phyloP scores from a whole-genome alignment of 306 rosid genomes.

The Cicer judaicum region DNA sequence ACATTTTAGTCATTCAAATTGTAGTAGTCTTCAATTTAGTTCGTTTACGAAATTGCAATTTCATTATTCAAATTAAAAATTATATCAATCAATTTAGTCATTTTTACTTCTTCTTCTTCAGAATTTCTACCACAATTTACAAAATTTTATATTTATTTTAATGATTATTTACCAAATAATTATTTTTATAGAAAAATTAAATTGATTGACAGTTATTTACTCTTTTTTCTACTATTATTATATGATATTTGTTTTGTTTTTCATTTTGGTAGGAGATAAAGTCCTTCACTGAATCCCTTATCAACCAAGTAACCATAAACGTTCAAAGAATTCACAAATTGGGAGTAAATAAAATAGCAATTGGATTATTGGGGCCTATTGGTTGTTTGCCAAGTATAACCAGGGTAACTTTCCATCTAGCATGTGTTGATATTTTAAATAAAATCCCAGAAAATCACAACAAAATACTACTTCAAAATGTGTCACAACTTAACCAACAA shows the following conservation, averaged over 20 bases:
- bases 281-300: constrained; percentile 37
- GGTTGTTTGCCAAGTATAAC: constrained; percentile 53
- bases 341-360: constrained; percentile 49
- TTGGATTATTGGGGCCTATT: constrained; percentile 54
- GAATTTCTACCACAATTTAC: too few species aligned
- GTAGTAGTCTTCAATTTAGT: too few species aligned
- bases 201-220: too few species aligned
- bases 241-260: neutral
- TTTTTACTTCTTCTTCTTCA: too few species aligned
- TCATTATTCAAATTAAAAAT: too few species aligned
- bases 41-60: too few species aligned
- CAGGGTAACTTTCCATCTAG: neutral
- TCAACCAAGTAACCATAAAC: constrained; percentile 47
- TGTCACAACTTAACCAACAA: constrained; percentile 43
- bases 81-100: too few species aligned
- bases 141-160: too few species aligned
- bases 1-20: too few species aligned
- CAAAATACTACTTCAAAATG: constrained; percentile 37
- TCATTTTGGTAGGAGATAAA: constrained; percentile 42
- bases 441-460: constrained; percentile 48
- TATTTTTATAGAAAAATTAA: too few species aligned
- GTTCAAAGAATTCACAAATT: constrained; percentile 50
- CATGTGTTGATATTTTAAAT: constrained; percentile 36
- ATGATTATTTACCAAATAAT: too few species aligned
- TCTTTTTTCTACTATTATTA: neutral